These are phyloP conservation scores for Infundibulicybe gibba DNA, from an alignment of 768 basidiomycete species.

Conservation along the genomic window DNA sequence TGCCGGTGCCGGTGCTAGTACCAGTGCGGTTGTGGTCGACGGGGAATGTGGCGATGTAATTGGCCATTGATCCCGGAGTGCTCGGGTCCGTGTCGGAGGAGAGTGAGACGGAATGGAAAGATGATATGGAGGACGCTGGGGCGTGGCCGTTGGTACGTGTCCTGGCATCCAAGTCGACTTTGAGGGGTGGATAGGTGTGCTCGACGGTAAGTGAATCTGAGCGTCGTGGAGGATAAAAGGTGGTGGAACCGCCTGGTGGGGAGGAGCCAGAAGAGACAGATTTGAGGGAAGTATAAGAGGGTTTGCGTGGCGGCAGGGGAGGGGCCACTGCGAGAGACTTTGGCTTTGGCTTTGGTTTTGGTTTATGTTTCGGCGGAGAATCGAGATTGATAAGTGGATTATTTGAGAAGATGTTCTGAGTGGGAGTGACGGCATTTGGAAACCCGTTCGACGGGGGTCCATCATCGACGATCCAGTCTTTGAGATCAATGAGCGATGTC, in stretches of 20 bases:
- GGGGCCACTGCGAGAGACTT: conserved; percentile 35
- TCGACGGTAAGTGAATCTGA: conserved; percentile 54
- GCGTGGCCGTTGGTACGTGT: conserved; percentile 42
- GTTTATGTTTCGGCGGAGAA: conserved; percentile 34
- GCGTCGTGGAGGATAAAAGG: conserved; percentile 28
- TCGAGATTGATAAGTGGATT: conserved; percentile 56
- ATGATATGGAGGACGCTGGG: conserved; percentile 71
- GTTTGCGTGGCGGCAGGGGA: conserved; percentile 65
- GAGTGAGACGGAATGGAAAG: conserved; percentile 80
- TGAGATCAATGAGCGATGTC: conserved; percentile 66
- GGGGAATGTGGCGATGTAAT: conserved; percentile 43
- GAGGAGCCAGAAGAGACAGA: conserved; percentile 34
- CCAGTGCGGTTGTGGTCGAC: conserved; percentile 34
- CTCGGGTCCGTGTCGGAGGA: conserved; percentile 57
- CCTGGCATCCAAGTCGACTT: conserved; percentile 29
- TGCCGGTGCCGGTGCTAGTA: conserved; percentile 16
- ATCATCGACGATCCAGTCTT: conserved; percentile 72
- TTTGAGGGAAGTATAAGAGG: conserved; percentile 47
- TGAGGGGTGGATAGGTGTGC: conserved; percentile 52
- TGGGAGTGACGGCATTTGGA: conserved; percentile 16
- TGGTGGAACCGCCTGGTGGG: conserved; percentile 2
- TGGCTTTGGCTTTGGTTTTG: conserved; percentile 13
- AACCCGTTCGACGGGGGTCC: conserved; percentile 29
- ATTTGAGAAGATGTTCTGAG: conserved; percentile 1
- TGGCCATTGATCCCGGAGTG: conserved; percentile 36